These are phyloP conservation scores for Sugiyamaella chiloensis DNA, from an alignment of 805 yeast genomes.

Conservation along the genomic window DNA sequence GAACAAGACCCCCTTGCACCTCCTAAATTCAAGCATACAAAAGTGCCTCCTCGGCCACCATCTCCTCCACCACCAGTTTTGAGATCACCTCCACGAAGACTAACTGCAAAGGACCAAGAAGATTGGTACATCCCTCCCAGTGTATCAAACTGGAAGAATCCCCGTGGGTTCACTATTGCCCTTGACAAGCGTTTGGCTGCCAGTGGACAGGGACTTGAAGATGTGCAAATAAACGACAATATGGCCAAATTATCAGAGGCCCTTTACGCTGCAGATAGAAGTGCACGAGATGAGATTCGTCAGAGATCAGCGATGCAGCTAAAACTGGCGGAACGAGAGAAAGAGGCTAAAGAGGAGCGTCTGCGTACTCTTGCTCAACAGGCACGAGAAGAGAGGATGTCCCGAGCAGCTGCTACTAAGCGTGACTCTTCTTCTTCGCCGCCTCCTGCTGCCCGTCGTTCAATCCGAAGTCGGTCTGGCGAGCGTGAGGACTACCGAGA, in stretches of 20 bases:
- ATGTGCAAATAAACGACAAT: conserved; percentile 48
- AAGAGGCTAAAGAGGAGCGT: conserved; percentile 48
- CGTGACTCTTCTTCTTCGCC: conserved; percentile 7
- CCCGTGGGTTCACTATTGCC: conserved; percentile 80
- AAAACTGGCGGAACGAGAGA: conserved; percentile 49
- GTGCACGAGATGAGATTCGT: conserved; percentile 55
- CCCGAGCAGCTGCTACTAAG: conserved; percentile 3
- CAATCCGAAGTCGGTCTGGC: not conserved
- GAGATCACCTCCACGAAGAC: conserved; percentile 46
- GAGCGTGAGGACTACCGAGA: conserved; percentile 1
- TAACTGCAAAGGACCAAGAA: conserved; percentile 69
- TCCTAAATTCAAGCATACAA: conserved; percentile 66
- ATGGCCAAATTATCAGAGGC: conserved; percentile 68
- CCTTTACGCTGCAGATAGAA: conserved; percentile 61
- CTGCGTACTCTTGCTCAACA: conserved; percentile 48
- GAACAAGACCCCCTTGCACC: conserved; percentile 86
- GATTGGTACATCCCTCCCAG: conserved; percentile 90
- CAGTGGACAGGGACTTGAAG: conserved; percentile 39
- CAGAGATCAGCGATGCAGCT: conserved; percentile 49
- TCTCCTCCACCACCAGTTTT: conserved; percentile 70
- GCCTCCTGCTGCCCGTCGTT: not conserved
- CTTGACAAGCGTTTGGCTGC: conserved; percentile 72
- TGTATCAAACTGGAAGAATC: conserved; percentile 93
- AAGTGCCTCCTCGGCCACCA: conserved; percentile 66
- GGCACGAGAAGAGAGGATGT: conserved; percentile 40